Base-by-base conservation (phyloP, 352 stramenopile species). In the Blastocystis sp. region DNA sequence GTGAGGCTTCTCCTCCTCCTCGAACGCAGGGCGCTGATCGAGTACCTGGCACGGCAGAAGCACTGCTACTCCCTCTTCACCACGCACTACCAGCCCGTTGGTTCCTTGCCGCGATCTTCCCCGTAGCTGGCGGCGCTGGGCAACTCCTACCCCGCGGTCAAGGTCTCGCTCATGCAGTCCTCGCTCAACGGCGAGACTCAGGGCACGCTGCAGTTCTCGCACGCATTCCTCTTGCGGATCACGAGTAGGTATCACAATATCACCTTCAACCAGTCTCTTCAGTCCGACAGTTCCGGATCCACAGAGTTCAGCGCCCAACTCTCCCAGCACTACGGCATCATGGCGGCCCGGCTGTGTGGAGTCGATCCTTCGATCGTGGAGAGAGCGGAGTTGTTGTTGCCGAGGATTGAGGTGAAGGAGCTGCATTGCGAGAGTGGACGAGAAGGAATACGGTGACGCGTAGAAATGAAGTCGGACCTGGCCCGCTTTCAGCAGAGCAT, bases 301-400 rank as follows among this genome's bases (percentile, higher is more conserved):
- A 28, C 40, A 45, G 54, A 79, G 54, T 17, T 79, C n/a, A 17
- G 38, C 17, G 34, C 17, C 7, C 17, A 69, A 21, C 34, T 69
- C 10, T 38, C 62, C 7, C 69, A 62, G 24, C 43, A 79, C 43
- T 79, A 79, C 52, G 69, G 69, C 61, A 40, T 79, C 21, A 54
- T 79, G 11, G 69, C 69, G 19, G 69, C 69, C n/a, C 21, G 69
- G 69, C 10, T 79, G 1, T 79, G 69, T 24, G 69, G 69, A n/a
- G 1, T 79, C 21, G 42, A 40, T 62, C 11, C 17, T 24, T 64
- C 43, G 6, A 17, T 79, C 14, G 40, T 79, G 7, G 38, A 43
- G 9, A 7, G 17, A 42, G 69, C 69, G 2, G 28, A 79, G 43
- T 14, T n/a, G 43, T n/a, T 79, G 11, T 14, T 79, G 7, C 69